Base-by-base conservation (phyloP, 768 basidiomycete species). In the Solioccasus polychromus region DNA sequence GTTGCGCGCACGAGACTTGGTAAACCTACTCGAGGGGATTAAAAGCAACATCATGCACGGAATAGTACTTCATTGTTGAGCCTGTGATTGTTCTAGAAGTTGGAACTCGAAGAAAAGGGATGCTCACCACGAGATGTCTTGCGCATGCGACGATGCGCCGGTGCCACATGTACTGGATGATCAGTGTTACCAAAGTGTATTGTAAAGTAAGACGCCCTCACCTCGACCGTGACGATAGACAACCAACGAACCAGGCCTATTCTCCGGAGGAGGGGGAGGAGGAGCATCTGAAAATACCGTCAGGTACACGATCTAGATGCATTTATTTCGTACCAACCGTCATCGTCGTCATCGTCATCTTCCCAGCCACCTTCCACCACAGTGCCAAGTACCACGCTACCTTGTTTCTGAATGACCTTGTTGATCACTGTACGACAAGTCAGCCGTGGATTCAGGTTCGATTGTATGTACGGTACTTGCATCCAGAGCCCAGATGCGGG, bases 1-100 rank as follows among this genome's bases (percentile, higher is more conserved):
- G 25, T 9, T 15, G 29, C 19, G n/a, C n/a, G n/a, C n/a, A n/a
- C n/a, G n/a, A n/a, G n/a, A n/a, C n/a, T n/a, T n/a, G n/a, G n/a
- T n/a, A n/a, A 36, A 40, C 67, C 46, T 56, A 77, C 79, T 72
- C 68, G 47, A 45, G 53, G 2, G 80, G 78, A 54, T 79, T 73
- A 45, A 81, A 78, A 18, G 74, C 74, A 30, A 82, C 67, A 46
- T 82, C 79, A 39, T 75, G 72, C 0, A 85, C 72, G 1, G 76
- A 68, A 47, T 80, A 82, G 48, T 81, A 68, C 50, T 78, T 80
- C 15, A 42, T 63, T 8, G 48, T 45, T 28, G 45, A 49, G 32
- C 52, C 62, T 58, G 31, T 17, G 34, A 24, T 6, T 7, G 26
- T 26, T 14, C 11, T 11, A 24, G 14, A n/a, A 22, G 18, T 37